Base-by-base conservation (phyloP, 768 basidiomycete genomes). In the Exidia glandulosa region DNA sequence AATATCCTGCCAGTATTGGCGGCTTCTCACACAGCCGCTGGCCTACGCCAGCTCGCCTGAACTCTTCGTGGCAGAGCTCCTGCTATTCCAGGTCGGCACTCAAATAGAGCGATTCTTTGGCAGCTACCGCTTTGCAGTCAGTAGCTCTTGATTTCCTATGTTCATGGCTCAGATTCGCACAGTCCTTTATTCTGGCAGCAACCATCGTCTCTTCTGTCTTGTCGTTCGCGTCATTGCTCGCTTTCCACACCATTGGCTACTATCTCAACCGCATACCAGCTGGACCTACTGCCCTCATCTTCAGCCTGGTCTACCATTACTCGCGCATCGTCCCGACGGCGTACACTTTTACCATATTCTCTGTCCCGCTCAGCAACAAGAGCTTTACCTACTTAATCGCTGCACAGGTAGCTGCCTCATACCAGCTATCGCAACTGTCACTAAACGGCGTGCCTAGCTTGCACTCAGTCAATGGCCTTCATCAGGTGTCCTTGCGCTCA, bases 1-100 rank as follows among this genome's bases (percentile, higher is more conserved):
- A 50, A 32, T 30, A 19, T 48, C 32, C 36, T 60, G 25, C 32
- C 71, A 97, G 92, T 92, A 91, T 67, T 96, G 90, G 91, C 81
- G 94, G 32, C 76, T 96, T 23, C 66, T 81, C 19, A 72, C 78
- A 10, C 87, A 93, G 70, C 87, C 88, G 62, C 63, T 90, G 19
- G 86, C 83, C 1, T 95, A 87, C 69, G 78, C 85, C 7, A 95
- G 84, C 69, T 95, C 91, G 0, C 88, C 88, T 59, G 91, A 95
- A 66, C 78, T 97, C 33, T 79, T 96, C 60, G 69, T 96, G 47
- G 84, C 82, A 0, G 83, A 87, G 62, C 64, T 95, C 29, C 61
- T 93, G 3, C 72, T 95, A 1, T 94, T 86, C 72, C 83, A 84
- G 66, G 76, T 83, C 23, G 83, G 81, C 2, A 70, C 90, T 1